phyloP scores from a whole-genome alignment of 495 filamentous ascomycete species.

The Aspergillus carlsbadensis region DNA sequence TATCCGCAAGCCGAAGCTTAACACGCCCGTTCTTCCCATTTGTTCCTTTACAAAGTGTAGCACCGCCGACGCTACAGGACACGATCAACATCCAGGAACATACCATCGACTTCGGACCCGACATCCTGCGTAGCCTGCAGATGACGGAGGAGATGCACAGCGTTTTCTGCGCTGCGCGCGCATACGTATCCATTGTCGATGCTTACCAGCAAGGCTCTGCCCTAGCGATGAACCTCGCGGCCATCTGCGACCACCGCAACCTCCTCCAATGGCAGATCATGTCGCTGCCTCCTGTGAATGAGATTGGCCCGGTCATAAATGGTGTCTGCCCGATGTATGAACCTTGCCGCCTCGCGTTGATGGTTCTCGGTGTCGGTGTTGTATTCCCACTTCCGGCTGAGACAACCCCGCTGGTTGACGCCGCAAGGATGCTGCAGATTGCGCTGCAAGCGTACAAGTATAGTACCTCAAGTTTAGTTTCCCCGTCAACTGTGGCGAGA shows the following conservation, averaged over 20 bases:
- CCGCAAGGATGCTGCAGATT: too few relatives aligned
- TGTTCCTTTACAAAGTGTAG: background rate
- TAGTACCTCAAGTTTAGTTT: too few relatives aligned
- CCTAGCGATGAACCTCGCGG: background rate
- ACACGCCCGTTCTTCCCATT: background rate
- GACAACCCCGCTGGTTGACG: background rate
- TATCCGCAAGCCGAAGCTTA: background rate
- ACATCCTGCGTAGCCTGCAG: too few relatives aligned
- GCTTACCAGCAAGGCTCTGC: background rate
- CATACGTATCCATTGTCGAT: background rate
- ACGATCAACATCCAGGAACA: too few relatives aligned
- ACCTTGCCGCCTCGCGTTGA: background rate
- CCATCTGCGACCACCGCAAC: background rate
- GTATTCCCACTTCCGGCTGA: background rate
- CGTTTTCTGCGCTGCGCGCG: background rate
- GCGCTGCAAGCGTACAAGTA: too few relatives aligned
- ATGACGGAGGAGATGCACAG: background rate
- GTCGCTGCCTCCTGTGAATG: background rate
- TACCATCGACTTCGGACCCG: too few relatives aligned
- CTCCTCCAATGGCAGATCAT: conserved; percentile 1
- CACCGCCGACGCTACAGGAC: too few relatives aligned
- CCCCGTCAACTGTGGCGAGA: too few relatives aligned
- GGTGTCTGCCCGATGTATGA: background rate
- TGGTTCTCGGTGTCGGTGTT: background rate
- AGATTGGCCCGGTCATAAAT: background rate